Base-by-base conservation (phyloP, 2,329 filamentous ascomycete species). In the Neonectria sp. region DNA sequence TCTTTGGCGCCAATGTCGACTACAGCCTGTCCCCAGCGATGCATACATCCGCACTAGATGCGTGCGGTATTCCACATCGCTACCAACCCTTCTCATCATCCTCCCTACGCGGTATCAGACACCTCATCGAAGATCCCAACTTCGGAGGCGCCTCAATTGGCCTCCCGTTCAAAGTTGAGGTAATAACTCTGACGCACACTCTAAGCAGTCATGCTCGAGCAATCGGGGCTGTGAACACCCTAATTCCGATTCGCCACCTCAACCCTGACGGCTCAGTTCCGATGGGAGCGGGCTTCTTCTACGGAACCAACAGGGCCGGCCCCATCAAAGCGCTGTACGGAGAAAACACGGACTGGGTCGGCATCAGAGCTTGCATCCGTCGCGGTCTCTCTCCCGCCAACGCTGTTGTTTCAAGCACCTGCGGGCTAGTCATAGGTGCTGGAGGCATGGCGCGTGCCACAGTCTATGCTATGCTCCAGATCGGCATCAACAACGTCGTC, bases 261-360 rank as follows among this genome's bases (percentile, higher is more conserved):
- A 84, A 86, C n/a, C 77, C 84, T 0, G 87, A 91, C 63, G 88
- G 88, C 2, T 85, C 83, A 40, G 86, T 90, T 0, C 87, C 90
- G 1, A 83, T 86, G 33, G 88, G 88, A 5, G 85, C 85, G 1
- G 79, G 89, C 9, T 79, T 86, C 21, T 84, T 85, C 66, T 80
- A 82, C n/a, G 85, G 88, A 66, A 70, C 79, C 33, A 91, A 91
- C 68, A 86, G 89, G 49, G 86, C 90, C 1, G 92, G 92, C 0
- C 88, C 90, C 0, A 88, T 94, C 7, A 87, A 88, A 68, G 91
- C 90, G 0, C 83, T 95, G 0, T 93, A 94, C 69, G 93, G 92
- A 1, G 92, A 95, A 65, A 95, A 95, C 67, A 95, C 92, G 0
- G 93, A 95, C 77, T 95, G 93, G 91, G 92, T 94, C 37, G 93